Conservation (phyloP, 352 stramenopile genomes). For the Pythium phragmitis region DNA sequence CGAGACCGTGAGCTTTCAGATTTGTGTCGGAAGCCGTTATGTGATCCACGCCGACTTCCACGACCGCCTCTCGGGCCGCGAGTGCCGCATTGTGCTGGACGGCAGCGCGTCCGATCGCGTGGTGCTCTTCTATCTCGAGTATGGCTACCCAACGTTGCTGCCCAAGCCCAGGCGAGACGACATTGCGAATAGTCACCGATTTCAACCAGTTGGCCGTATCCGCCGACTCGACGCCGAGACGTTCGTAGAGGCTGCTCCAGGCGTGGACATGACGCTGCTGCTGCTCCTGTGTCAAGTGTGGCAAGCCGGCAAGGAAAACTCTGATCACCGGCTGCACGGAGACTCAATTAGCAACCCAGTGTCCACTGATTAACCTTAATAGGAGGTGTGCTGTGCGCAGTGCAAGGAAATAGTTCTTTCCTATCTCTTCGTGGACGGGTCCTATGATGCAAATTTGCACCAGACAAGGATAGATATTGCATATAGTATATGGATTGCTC, state of each 20-base stretch:
- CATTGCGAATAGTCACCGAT: background rate
- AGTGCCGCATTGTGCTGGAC: constrained; percentile 3
- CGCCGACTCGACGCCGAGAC: background rate
- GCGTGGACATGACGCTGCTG: constrained; percentile 10
- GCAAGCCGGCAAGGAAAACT: no score
- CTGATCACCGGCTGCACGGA: no score
- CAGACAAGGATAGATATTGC: no score
- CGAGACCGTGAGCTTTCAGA: constrained; percentile 3
- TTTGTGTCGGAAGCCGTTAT: background rate
- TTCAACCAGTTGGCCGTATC: constrained; percentile 10
- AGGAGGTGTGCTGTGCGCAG: no score
- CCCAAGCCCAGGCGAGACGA: background rate
- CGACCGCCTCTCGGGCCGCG: background rate
- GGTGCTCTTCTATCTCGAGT: constrained; percentile 7
- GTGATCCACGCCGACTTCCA: constrained; percentile 8
- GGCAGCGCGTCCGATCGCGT: constrained; percentile 11
- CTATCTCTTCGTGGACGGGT: no score
- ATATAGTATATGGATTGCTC: no score
- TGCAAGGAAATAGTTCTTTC: no score
- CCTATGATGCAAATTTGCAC: no score
- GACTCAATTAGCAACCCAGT: no score
- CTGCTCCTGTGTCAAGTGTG: constrained; percentile 7
- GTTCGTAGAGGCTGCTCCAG: constrained; percentile 7
- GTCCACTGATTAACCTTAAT: no score
- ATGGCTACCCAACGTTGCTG: background rate